Evolutionary conservation across 2,329 filamentous ascomycete genomes (phyloP).

Genomic region (Colletotrichum shisoi): DNA sequence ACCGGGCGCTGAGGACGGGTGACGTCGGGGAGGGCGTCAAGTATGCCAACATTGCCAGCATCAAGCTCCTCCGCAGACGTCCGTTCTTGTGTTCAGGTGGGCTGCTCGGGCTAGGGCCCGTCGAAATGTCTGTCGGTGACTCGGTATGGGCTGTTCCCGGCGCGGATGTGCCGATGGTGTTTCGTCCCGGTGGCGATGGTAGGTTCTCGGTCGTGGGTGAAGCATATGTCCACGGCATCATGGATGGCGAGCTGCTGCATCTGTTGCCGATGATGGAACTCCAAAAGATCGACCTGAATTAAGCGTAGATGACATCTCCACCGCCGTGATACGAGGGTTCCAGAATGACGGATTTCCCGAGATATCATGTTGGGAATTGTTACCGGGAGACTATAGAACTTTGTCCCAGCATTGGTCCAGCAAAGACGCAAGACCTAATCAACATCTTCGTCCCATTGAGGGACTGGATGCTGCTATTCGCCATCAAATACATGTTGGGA

Average conservation of each 20-base stretch:
- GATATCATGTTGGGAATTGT: too few relatives aligned
- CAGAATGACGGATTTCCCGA: too few relatives aligned
- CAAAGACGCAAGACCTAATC: too few relatives aligned
- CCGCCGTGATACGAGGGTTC: too few relatives aligned
- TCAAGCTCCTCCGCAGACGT: conserved; percentile 7
- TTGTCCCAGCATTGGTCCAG: too few relatives aligned
- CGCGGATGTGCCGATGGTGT: not conserved
- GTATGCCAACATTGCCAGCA: conserved; percentile 10
- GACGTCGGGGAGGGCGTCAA: conserved; percentile 6
- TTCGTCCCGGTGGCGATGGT: not conserved
- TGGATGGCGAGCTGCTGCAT: conserved; percentile 5
- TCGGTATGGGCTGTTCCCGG: conserved; percentile 6
- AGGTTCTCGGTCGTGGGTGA: not conserved
- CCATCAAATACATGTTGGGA: too few relatives aligned
- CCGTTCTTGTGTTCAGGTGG: not conserved
- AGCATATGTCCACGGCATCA: conserved; percentile 17
- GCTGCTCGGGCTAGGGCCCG: not conserved
- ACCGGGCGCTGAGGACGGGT: conserved; percentile 6
- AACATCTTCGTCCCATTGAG: too few relatives aligned
- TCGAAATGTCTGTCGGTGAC: not conserved
- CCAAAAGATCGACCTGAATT: not conserved
- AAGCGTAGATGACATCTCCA: not conserved
- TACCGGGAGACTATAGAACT: too few relatives aligned
- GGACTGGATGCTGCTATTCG: too few relatives aligned
- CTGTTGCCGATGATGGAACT: not conserved